Conservation (phyloP, 2,329 filamentous ascomycete species). For the Monilinia aucupariae region DNA sequence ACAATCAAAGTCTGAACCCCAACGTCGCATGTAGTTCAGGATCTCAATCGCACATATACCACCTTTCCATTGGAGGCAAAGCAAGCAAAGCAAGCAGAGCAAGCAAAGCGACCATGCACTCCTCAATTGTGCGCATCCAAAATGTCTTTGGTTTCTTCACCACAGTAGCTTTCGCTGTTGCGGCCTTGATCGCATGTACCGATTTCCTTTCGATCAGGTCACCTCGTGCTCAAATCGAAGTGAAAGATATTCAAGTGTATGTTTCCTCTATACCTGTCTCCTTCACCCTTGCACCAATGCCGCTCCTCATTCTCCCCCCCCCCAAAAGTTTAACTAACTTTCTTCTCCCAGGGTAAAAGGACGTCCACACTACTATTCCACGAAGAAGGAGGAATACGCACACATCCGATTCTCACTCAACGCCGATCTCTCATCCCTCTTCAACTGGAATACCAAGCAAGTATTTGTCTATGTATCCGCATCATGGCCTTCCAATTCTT, state of each 20-base stretch:
- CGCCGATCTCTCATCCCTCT: slow-evolving; percentile 83
- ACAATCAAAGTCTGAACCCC: neutral
- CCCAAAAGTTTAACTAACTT: neutral
- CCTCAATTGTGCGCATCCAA: slow-evolving; percentile 75
- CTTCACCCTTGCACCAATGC: neutral
- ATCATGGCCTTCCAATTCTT: slow-evolving; percentile 49
- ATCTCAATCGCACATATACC: neutral
- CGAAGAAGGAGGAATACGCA: slow-evolving; percentile 92
- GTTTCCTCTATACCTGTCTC: slow-evolving; percentile 27
- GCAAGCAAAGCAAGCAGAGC: neutral
- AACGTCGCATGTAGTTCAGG: slow-evolving; percentile 10
- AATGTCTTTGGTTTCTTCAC: slow-evolving; percentile 98
- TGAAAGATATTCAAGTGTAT: slow-evolving; percentile 83
- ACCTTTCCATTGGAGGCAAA: neutral
- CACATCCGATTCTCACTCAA: slow-evolving; percentile 90
- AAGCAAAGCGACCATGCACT: slow-evolving; percentile 56
- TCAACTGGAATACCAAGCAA: slow-evolving; percentile 99
- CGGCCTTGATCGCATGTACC: slow-evolving; percentile 72
- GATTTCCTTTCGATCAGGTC: slow-evolving; percentile 66
- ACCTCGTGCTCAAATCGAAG: slow-evolving; percentile 57
- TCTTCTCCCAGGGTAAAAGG: slow-evolving; percentile 63
- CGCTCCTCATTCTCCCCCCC: neutral
- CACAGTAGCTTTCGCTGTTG: slow-evolving; percentile 79
- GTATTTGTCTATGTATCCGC: slow-evolving; percentile 95
- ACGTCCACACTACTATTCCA: slow-evolving; percentile 90